Base-by-base conservation (phyloP, 805 yeast genomes). In the Saccharomycopsis sp. region DNA sequence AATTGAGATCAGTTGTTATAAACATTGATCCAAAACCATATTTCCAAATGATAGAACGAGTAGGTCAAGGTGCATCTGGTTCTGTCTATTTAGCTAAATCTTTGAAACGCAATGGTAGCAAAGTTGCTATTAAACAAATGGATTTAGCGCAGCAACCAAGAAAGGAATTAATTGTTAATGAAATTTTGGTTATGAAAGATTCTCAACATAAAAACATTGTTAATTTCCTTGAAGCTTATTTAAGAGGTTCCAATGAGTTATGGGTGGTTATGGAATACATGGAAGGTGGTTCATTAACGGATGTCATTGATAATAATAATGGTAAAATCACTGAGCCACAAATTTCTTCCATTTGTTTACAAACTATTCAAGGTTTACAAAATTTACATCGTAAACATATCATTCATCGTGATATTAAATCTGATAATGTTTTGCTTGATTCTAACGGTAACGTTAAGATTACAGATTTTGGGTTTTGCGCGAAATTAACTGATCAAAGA, bases 221-320 rank as follows among this genome's bases (percentile, higher is more conserved):
- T 47, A 93, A 90, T 61, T 93, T 86, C 63, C 65, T 93, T 49
- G 97, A 90, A 59, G 87, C 96, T 1, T 94, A 86, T 58, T 66
- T 90, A 51, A 73, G 88, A 44, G 86, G 87, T 3, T 69, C 72
- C 40, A 73, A 76, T 48, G 97, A 93, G 57, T 69, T 93, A 49
- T 90, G 97, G 96, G 98, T 93, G n/a, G 85, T 94, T 26, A 93
- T 93, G 99, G 99, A 93, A 63, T 94, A 80, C 61, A 93, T 93
- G 99, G 97, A 94, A 66, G 98, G 98, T 44, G 99, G 99, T 1
- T 85, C 96, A 3, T 68, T 93, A 54, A 93, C 97, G 0, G 98
- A 93, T 65, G 85, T 94, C 33, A 89, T 94, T 58, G 96, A 88
- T 45, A 85, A 88, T 64, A 89, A 89, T 60, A 80, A 79, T 43